phyloP scores from a whole-genome alignment of 2,329 filamentous ascomycete genomes.

The Raffaelea arxii region DNA sequence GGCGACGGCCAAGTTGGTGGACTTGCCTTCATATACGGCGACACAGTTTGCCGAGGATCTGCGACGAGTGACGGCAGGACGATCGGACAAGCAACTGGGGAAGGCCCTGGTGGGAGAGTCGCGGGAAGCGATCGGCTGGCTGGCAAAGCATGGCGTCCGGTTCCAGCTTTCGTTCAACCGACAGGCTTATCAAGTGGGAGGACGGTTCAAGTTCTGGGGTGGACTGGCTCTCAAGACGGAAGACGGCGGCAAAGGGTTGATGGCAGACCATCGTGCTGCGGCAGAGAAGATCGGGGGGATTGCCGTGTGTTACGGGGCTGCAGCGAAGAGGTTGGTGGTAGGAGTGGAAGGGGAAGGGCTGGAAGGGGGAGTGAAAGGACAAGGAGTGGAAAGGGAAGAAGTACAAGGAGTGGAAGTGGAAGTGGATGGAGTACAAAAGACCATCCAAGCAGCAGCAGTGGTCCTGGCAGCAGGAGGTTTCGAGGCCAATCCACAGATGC shows the following conservation, averaged over 20 bases:
- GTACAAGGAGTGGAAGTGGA: conserved; percentile 23
- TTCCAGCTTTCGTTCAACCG: conserved; percentile 55
- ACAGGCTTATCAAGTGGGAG: conserved; percentile 55
- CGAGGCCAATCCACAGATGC: conserved; percentile 47
- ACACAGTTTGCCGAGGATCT: conserved; percentile 47
- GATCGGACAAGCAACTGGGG: conserved; percentile 39
- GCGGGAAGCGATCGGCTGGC: conserved; percentile 42
- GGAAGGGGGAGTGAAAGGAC: conserved; percentile 16
- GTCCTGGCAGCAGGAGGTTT: conserved; percentile 54
- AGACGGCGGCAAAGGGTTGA: conserved; percentile 50
- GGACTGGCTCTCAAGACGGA: conserved; percentile 50
- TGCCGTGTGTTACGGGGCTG: conserved; percentile 33
- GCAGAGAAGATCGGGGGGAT: conserved; percentile 34
- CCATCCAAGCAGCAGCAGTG: conserved; percentile 29
- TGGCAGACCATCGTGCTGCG: conserved; percentile 34
- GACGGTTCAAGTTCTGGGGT: conserved; percentile 56
- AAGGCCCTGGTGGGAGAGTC: conserved; percentile 41
- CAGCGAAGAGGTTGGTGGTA: conserved; percentile 29
- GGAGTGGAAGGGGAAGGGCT: too few relatives aligned
- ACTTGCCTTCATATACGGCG: conserved; percentile 46
- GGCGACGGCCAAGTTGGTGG: conserved; percentile 38
- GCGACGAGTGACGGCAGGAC: conserved; percentile 42
- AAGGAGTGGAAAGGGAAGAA: conserved; percentile 15
- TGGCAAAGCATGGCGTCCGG: conserved; percentile 40
- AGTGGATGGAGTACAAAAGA: conserved; percentile 7